Percentiles rank a stretch among this genome's conserved stretches.
Evolutionary conservation across 495 filamentous ascomycete genomes (phyloP).

Genomic region (Hyphodiscus hymeniophilus): DNA sequence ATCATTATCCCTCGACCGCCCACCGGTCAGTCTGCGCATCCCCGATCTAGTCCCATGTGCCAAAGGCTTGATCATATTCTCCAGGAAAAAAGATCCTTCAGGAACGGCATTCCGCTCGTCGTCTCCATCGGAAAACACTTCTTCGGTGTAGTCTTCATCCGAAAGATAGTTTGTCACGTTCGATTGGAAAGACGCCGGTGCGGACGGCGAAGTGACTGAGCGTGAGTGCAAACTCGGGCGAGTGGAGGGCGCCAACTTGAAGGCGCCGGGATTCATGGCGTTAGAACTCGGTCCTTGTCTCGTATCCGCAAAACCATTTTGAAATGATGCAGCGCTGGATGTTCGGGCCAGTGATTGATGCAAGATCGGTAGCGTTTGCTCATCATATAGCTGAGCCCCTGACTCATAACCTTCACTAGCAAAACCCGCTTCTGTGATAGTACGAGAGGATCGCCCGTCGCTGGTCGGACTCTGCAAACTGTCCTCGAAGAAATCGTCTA

Average conservation of each 20-base stretch:
- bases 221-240: conserved; percentile 58
- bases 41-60: conserved; percentile 47
- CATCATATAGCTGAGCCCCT: conserved; percentile 84
- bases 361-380: conserved; percentile 85
- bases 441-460: conserved; percentile 50
- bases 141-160: conserved; percentile 39
- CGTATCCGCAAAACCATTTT: conserved; percentile 75
- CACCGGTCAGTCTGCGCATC: conserved; percentile 60
- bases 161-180: conserved; percentile 47
- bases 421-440: conserved; percentile 53
- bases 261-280: conserved; percentile 55
- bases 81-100: conserved; percentile 52
- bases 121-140: conserved; percentile 46
- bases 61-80: conserved; percentile 54
- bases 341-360: conserved; percentile 70
- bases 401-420: conserved; percentile 53
- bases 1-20: conserved; percentile 52
- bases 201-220: conserved; percentile 63
- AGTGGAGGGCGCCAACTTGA: conserved; percentile 31
- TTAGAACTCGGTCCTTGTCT: conserved; percentile 38
- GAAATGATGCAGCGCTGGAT: conserved; percentile 69
- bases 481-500: conserved; percentile 91
- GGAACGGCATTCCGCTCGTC: conserved; percentile 31
- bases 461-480: conserved; percentile 43
- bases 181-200: conserved; percentile 47